phyloP scores from a whole-genome alignment of 768 basidiomycete species.

The Pleurotus tuoliensis region DNA sequence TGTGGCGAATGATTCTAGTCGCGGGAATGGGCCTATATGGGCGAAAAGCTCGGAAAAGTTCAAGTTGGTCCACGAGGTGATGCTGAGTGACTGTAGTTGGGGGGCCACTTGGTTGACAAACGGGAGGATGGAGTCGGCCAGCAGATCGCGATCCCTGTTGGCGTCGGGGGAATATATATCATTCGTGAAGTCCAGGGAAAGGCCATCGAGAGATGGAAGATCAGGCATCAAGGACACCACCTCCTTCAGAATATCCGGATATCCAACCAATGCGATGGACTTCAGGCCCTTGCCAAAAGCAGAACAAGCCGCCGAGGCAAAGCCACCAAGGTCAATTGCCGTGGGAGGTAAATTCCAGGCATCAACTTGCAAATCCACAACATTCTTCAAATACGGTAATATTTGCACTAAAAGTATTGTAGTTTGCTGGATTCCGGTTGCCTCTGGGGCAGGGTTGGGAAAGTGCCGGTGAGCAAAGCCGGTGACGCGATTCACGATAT shows the following conservation, averaged over 20 bases:
- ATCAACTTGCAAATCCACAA: conserved; percentile 34
- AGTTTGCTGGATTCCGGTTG: conserved; percentile 16
- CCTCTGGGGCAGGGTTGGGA: conserved; percentile 4
- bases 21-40: conserved; percentile 26
- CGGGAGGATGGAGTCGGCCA: conserved; percentile 31
- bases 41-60: conserved; percentile 39
- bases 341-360: conserved; percentile 32
- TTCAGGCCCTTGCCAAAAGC: conserved; percentile 33
- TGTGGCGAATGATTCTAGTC: conserved; percentile 28
- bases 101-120: conserved; percentile 34
- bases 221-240: conserved; percentile 27
- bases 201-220: conserved; percentile 26
- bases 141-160: conserved; percentile 15
- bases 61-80: conserved; percentile 37
- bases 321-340: conserved; percentile 22
- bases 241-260: conserved; percentile 29
- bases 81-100: conserved; percentile 28
- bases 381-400: conserved; percentile 27
- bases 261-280: conserved; percentile 32
- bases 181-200: conserved; percentile 37
- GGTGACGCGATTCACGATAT: not conserved
- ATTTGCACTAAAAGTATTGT: conserved; percentile 24
- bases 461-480: not conserved
- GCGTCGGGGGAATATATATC: conserved; percentile 18
- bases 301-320: conserved; percentile 35